phyloP scores from a whole-genome alignment of 129 eudicot species.

The Gnaphalium uliginosum region DNA sequence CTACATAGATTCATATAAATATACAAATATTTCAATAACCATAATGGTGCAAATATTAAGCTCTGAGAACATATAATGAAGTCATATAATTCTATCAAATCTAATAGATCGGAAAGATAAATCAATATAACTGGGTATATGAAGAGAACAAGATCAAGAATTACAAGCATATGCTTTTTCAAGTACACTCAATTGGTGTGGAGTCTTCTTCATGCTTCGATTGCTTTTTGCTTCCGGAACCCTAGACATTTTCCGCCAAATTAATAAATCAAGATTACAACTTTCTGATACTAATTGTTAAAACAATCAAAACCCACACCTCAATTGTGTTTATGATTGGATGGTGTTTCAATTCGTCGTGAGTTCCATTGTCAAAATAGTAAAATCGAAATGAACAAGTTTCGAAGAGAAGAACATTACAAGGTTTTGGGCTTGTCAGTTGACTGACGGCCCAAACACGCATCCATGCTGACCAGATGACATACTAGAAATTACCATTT shows the following conservation, averaged over 20 bases:
- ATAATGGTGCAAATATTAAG: not conserved
- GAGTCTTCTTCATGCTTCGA: not conserved
- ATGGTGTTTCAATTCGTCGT: too few species aligned
- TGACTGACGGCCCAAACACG: too few species aligned
- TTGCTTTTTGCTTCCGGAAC: constrained; percentile 16
- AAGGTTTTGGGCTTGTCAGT: too few species aligned
- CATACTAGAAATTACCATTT: too few species aligned
- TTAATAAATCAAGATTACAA: constrained; percentile 14
- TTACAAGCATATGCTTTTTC: not conserved
- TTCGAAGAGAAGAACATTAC: too few species aligned
- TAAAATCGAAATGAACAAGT: too few species aligned
- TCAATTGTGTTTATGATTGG: not conserved
- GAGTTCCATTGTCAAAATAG: too few species aligned
- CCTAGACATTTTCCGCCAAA: constrained; percentile 33
- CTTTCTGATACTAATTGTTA: constrained; percentile 12
- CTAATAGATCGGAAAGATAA: too few species aligned
- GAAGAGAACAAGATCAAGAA: not conserved
- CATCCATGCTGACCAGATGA: too few species aligned
- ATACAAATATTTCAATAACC: not conserved
- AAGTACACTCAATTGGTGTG: too few species aligned
- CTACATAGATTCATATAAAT: not conserved
- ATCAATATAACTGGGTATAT: too few species aligned
- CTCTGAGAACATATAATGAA: too few species aligned
- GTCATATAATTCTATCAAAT: not conserved
- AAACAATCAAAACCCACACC: constrained; percentile 30